These are phyloP conservation scores for Globisporangium cederbergense DNA, from an alignment of 352 stramenopile genomes.

Conservation along the genomic window DNA sequence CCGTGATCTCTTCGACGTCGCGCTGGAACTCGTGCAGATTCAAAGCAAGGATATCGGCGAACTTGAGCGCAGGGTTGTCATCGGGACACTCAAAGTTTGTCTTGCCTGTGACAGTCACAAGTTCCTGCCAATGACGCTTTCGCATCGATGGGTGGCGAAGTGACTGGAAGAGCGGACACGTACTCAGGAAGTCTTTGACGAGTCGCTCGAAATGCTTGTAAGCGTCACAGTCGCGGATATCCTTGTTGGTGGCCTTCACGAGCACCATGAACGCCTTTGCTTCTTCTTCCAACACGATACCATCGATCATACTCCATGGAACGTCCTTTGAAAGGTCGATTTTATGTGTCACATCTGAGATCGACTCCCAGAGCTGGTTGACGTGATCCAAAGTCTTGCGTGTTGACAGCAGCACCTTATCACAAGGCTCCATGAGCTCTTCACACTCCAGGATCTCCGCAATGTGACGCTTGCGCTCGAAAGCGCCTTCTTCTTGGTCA, in stretches of 20 bases:
- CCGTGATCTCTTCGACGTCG: conserved; percentile 90
- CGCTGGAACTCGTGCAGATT: conserved; percentile 74
- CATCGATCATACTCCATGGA: conserved; percentile 91
- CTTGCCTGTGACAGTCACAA: conserved; percentile 56
- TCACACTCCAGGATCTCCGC: conserved; percentile 92
- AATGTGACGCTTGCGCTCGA: conserved; percentile 79
- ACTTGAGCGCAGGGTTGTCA: conserved; percentile 59
- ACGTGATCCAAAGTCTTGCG: conserved; percentile 73
- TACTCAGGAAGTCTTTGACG: conserved; percentile 73
- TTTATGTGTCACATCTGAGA: conserved; percentile 84
- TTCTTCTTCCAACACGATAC: conserved; percentile 91
- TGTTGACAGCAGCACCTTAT: conserved; percentile 70
- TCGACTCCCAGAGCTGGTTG: conserved; percentile 85
- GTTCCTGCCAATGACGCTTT: conserved; percentile 67
- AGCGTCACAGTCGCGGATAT: conserved; percentile 87
- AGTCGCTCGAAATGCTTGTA: conserved; percentile 87
- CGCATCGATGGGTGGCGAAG: conserved; percentile 75
- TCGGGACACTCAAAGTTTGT: conserved; percentile 53
- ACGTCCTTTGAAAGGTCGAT: conserved; percentile 86
- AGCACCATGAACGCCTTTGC: conserved; percentile 84
- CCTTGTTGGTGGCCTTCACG: conserved; percentile 88
- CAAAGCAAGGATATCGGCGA: conserved; percentile 81
- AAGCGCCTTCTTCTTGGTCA: conserved; percentile 32
- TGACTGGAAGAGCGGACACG: conserved; percentile 76
- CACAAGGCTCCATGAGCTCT: conserved; percentile 81